Conservation (phyloP, 257 asterid species). For the Solanum piurae region DNA sequence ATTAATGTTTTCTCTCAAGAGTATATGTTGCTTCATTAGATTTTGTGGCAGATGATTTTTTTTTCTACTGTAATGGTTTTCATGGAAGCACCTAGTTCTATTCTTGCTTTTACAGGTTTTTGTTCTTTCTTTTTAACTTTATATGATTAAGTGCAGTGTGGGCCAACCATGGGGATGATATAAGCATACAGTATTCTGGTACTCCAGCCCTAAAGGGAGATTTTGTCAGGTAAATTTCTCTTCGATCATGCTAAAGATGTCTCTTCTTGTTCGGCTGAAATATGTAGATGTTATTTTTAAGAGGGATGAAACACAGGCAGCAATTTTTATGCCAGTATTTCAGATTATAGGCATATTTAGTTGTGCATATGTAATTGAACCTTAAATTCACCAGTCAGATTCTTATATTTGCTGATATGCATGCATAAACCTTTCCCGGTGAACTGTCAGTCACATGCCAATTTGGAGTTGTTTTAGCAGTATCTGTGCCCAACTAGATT, state of each 20-base stretch:
- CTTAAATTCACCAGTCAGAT: not conserved
- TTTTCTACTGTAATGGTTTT: not conserved
- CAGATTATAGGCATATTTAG: not conserved
- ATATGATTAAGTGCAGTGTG: slow-evolving; percentile 42
- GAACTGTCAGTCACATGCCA: not conserved
- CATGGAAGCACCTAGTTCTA: not conserved
- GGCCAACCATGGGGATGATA: slow-evolving; percentile 75
- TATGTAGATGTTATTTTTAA: not conserved
- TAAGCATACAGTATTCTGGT: slow-evolving; percentile 67
- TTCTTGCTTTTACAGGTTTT: not conserved
- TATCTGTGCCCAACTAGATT: not conserved
- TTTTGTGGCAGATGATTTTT: not conserved
- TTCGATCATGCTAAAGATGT: not conserved
- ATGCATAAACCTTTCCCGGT: not conserved
- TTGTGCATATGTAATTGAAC: not conserved
- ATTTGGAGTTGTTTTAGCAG: not conserved
- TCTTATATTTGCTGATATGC: not conserved
- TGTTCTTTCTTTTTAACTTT: slow-evolving; percentile 3
- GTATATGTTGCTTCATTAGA: not conserved
- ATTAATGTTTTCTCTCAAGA: not conserved
- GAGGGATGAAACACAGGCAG: not conserved
- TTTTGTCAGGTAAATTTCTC: slow-evolving; percentile 51
- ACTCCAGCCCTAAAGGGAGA: slow-evolving; percentile 80
- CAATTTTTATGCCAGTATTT: not conserved
- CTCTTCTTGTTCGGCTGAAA: not conserved